Conservation (phyloP, 1,284 basidiomycete genomes). For the Cryptococcus sp. region DNA sequence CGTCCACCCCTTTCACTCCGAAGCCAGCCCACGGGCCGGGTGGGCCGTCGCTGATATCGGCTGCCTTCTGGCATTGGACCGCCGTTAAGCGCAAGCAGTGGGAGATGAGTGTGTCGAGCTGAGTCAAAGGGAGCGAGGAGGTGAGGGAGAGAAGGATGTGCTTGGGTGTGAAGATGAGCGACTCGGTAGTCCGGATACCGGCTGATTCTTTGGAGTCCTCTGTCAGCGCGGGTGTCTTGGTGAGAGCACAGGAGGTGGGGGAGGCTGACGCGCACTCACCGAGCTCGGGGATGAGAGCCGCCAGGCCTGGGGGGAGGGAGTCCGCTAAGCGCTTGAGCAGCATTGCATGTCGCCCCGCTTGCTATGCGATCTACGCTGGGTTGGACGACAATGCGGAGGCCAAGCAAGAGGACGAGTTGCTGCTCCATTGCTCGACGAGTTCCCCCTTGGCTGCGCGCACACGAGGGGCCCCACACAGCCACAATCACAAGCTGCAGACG, state of each 20-base stretch:
- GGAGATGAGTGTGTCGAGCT: constrained; percentile 27
- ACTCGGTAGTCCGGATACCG: constrained; percentile 39
- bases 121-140: constrained; percentile 3
- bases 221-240: background rate
- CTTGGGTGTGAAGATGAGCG: constrained; percentile 33
- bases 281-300: constrained; percentile 25
- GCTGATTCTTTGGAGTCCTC: constrained; percentile 14
- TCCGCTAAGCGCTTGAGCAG: constrained; percentile 37
- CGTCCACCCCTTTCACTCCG: constrained; percentile 32
- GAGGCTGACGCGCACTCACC: constrained; percentile 23
- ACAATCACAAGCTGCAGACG: background rate
- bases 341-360: constrained; percentile 35
- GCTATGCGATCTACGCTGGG: no score
- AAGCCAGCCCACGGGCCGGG: constrained; percentile 31
- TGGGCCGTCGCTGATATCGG: constrained; percentile 1
- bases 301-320: constrained; percentile 24
- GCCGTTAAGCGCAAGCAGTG: constrained; percentile 20
- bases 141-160: constrained; percentile 16
- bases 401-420: no score
- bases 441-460: no score
- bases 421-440: no score
- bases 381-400: no score
- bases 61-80: background rate
- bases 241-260: background rate
- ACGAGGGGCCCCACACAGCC: constrained; percentile 1